A percentile compares a stretch with the other conserved stretches of the same genome.
Evolutionary conservation across 2,329 filamentous ascomycete genomes (phyloP).

Genomic region (Fonsecaea pedrosoi): DNA sequence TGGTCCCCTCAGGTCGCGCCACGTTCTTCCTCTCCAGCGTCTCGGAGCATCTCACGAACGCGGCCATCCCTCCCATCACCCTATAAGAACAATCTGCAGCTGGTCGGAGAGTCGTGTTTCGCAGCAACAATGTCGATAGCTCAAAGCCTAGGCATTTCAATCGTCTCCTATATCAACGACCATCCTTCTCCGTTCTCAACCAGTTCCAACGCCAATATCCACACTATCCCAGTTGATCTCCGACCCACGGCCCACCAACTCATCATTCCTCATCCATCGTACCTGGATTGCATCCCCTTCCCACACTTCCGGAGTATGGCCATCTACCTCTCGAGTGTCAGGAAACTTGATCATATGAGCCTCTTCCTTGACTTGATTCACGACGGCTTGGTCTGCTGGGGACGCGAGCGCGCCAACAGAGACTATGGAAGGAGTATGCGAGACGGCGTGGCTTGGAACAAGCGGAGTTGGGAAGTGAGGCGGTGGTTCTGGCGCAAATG

Average conservation of each 20-base stretch:
- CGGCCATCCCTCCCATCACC: slow-evolving; percentile 26
- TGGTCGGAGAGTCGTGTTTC: slow-evolving; percentile 35
- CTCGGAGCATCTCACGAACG: slow-evolving; percentile 4
- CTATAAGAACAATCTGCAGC: slow-evolving; percentile 32
- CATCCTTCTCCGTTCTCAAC: slow-evolving; percentile 34
- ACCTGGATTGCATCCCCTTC: slow-evolving; percentile 35
- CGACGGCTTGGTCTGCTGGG: slow-evolving; percentile 51
- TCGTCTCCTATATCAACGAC: slow-evolving; percentile 33
- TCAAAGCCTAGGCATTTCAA: slow-evolving; percentile 26
- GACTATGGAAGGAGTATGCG: slow-evolving; percentile 42
- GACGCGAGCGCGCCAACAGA: slow-evolving; percentile 39
- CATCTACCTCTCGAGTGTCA: slow-evolving; percentile 30
- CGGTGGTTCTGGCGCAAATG: slow-evolving; percentile 56
- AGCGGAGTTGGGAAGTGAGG: slow-evolving; percentile 54
- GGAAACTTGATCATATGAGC: slow-evolving; percentile 46
- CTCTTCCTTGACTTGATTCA: slow-evolving; percentile 48
- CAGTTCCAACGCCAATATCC: slow-evolving; percentile 23
- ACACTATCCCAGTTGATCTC: slow-evolving; percentile 27
- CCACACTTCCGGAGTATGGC: slow-evolving; percentile 35
- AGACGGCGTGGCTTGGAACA: slow-evolving; percentile 53
- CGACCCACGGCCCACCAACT: slow-evolving; percentile 29
- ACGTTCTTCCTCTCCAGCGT: slow-evolving; percentile 1
- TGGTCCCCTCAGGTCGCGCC: neutral
- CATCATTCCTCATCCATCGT: slow-evolving; percentile 32
- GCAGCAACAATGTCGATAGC: slow-evolving; percentile 33